Evolutionary conservation across 805 yeast species (phyloP).

Genomic region (Wickerhamomyces alni): DNA sequence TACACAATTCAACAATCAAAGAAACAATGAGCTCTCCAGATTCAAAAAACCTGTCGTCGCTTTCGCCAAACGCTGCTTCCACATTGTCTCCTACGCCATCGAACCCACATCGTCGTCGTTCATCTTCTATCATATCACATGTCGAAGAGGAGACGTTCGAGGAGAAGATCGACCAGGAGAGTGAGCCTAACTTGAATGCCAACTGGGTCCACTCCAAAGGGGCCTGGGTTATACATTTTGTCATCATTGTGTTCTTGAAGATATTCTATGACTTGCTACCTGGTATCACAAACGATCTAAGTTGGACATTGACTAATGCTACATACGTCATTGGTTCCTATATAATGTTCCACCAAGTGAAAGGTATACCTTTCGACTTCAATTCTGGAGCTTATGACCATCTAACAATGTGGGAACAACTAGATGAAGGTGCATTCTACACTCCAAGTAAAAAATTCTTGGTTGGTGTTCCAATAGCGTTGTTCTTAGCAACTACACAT

Average conservation of each 20-base stretch:
- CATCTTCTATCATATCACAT: slow-evolving; percentile 86
- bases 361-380: slow-evolving; percentile 96
- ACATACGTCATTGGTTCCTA: slow-evolving; percentile 89
- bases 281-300: slow-evolving; percentile 72
- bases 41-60: neutral
- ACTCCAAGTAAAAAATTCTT: slow-evolving; percentile 94
- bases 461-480: slow-evolving; percentile 84
- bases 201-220: slow-evolving; percentile 95
- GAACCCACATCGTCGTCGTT: slow-evolving; percentile 51
- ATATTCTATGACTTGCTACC: slow-evolving; percentile 75
- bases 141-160: slow-evolving; percentile 90
- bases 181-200: slow-evolving; percentile 87
- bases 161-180: slow-evolving; percentile 84
- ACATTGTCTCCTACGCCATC: slow-evolving; percentile 18
- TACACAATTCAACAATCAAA: too few species aligned
- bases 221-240: slow-evolving; percentile 93
- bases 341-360: slow-evolving; percentile 93
- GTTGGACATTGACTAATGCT: slow-evolving; percentile 91
- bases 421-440: slow-evolving; percentile 90
- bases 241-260: slow-evolving; percentile 69
- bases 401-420: slow-evolving; percentile 98
- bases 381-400: slow-evolving; percentile 95
- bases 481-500: slow-evolving; percentile 84
- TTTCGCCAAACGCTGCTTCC: neutral
- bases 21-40: too few species aligned